These are phyloP conservation scores for Tylopilus sp. DNA, from an alignment of 1,284 basidiomycete species.

Conservation along the genomic window DNA sequence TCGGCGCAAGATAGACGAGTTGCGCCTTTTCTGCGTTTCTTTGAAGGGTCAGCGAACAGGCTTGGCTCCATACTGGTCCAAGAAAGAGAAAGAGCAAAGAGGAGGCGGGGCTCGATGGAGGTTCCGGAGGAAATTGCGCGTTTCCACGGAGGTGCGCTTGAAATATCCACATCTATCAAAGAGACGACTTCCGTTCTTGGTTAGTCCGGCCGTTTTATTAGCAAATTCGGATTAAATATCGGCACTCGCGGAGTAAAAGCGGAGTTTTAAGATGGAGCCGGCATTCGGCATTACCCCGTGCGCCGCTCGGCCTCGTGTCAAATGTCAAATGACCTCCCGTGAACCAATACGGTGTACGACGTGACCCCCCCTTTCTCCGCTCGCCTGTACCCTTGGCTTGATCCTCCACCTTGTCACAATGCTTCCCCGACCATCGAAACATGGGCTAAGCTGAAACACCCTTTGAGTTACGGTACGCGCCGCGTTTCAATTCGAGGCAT, in stretches of 20 bases:
- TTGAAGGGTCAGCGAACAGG: slow-evolving; percentile 39
- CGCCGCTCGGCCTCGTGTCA: slow-evolving; percentile 17
- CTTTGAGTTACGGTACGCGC: neutral
- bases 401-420: slow-evolving; percentile 19
- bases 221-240: slow-evolving; percentile 9
- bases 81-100: slow-evolving; percentile 2
- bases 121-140: slow-evolving; percentile 10
- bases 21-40: slow-evolving; percentile 71
- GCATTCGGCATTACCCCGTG: slow-evolving; percentile 13
- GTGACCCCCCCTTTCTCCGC: slow-evolving; percentile 3
- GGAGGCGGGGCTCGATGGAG: slow-evolving; percentile 15
- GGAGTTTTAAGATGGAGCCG: slow-evolving; percentile 10
- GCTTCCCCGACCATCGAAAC: too few species aligned
- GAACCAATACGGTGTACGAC: slow-evolving; percentile 1
- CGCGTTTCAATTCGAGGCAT: slow-evolving; percentile 21
- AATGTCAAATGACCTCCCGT: slow-evolving; percentile 11
- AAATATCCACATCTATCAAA: slow-evolving; percentile 18
- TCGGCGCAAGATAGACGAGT: slow-evolving; percentile 73
- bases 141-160: slow-evolving; percentile 21
- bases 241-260: slow-evolving; percentile 28
- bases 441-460: slow-evolving; percentile 6
- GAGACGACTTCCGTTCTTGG: slow-evolving; percentile 20
- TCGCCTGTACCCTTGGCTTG: too few species aligned
- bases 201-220: slow-evolving; percentile 13
- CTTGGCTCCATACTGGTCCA: slow-evolving; percentile 30